Evolutionary conservation across 2,329 filamentous ascomycete species (phyloP).

Genomic region (Claviceps citrina): DNA sequence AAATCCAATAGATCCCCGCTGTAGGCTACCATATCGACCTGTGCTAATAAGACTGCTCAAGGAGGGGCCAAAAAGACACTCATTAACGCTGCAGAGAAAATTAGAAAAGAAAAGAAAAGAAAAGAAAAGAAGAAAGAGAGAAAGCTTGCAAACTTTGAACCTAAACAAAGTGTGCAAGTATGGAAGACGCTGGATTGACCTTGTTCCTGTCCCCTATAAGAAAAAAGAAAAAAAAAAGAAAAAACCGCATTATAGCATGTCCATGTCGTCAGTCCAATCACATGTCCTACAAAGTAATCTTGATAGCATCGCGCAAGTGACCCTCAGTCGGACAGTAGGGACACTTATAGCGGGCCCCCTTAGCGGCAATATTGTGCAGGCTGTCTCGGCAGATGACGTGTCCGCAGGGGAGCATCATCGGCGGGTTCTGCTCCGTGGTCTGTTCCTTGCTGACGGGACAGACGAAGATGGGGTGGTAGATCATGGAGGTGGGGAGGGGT

Average conservation of each 20-base stretch:
- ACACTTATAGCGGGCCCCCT: constrained; percentile 76
- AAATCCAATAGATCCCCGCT: too few species aligned
- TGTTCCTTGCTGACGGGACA: constrained; percentile 96
- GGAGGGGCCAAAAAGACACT: too few species aligned
- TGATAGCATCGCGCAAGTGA: constrained; percentile 56
- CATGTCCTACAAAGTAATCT: constrained; percentile 47
- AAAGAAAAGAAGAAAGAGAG: neutral
- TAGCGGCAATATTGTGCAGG: constrained; percentile 61
- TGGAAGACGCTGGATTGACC: too few species aligned
- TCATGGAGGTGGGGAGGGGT: constrained; percentile 41
- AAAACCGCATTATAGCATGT: too few species aligned
- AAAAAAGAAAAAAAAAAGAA: neutral
- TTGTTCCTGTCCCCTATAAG: too few species aligned
- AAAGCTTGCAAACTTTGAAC: too few species aligned
- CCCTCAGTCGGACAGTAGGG: constrained; percentile 89
- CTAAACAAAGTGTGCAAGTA: too few species aligned
- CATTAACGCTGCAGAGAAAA: too few species aligned
- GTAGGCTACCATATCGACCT: too few species aligned
- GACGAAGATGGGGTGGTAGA: constrained; percentile 93
- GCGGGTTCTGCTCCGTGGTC: constrained; percentile 79
- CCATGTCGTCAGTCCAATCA: too few species aligned
- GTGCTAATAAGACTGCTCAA: too few species aligned
- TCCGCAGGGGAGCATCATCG: constrained; percentile 92
- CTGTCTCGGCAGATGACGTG: constrained; percentile 85
- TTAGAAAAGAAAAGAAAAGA: neutral